A percentile compares a stretch with the other conserved stretches of the same genome.
These are phyloP conservation scores for Davidsoniella australis DNA, from an alignment of 2,329 filamentous ascomycete genomes.

Conservation along the genomic window DNA sequence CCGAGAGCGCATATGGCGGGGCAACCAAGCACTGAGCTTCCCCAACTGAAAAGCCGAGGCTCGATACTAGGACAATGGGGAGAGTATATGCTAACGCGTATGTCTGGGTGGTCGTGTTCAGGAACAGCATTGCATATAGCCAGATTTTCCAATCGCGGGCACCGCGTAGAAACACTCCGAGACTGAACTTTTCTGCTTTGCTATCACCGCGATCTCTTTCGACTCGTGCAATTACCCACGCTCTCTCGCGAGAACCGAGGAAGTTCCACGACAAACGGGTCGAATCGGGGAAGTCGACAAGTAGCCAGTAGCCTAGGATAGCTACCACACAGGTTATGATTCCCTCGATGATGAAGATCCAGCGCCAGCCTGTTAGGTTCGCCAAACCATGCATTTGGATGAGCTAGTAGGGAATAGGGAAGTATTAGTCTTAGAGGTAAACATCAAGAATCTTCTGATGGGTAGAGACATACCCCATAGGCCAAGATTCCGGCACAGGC, in stretches of 20 bases:
- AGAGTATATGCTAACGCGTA: slow-evolving; percentile 69
- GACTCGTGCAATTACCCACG: slow-evolving; percentile 37
- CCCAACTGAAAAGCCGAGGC: slow-evolving; percentile 47
- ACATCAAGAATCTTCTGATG: neutral
- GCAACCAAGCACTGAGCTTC: slow-evolving; percentile 54
- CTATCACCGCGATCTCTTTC: slow-evolving; percentile 40
- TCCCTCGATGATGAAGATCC: slow-evolving; percentile 46
- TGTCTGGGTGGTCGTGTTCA: slow-evolving; percentile 51
- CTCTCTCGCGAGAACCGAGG: slow-evolving; percentile 31
- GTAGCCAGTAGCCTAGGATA: slow-evolving; percentile 34
- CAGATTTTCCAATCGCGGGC: slow-evolving; percentile 41
- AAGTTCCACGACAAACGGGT: slow-evolving; percentile 34
- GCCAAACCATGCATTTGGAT: slow-evolving; percentile 45
- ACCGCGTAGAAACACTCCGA: slow-evolving; percentile 28
- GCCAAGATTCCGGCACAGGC: slow-evolving; percentile 53
- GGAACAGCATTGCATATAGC: slow-evolving; percentile 43
- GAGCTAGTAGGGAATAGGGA: slow-evolving; percentile 21
- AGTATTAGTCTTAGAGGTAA: neutral
- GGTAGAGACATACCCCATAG: slow-evolving; percentile 36
- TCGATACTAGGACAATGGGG: slow-evolving; percentile 50
- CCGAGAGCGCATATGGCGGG: slow-evolving; percentile 49
- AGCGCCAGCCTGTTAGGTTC: slow-evolving; percentile 42
- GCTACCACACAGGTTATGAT: slow-evolving; percentile 36
- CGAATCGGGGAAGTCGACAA: slow-evolving; percentile 48
- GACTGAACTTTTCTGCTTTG: slow-evolving; percentile 33